Conservation (phyloP, 345 rosid genomes). For the Melaleuca quinquenervia region DNA sequence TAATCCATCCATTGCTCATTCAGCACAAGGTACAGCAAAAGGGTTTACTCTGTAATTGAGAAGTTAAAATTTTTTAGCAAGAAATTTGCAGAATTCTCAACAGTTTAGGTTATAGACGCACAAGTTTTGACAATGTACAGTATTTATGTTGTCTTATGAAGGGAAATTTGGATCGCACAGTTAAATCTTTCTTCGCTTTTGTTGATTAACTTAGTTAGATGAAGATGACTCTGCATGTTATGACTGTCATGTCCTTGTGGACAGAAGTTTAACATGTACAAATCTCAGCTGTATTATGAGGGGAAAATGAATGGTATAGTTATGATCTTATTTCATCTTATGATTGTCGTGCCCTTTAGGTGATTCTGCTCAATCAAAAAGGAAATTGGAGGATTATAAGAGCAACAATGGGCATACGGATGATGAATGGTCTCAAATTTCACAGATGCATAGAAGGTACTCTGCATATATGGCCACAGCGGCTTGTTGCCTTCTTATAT, state of each 20-base stretch:
- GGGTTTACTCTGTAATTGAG: not conserved
- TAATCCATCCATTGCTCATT: constrained; percentile 55
- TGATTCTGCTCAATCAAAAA: constrained; percentile 11
- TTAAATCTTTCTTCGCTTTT: not conserved
- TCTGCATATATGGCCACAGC: not conserved
- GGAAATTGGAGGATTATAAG: constrained; percentile 15
- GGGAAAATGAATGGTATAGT: not conserved
- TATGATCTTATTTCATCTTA: not conserved
- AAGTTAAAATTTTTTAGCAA: not conserved
- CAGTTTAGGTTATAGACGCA: not conserved
- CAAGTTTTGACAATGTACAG: not conserved
- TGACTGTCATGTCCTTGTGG: not conserved
- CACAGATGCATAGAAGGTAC: constrained; percentile 62
- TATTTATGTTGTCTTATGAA: not conserved
- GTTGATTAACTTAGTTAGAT: not conserved
- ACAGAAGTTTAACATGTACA: not conserved
- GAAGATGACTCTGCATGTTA: not conserved
- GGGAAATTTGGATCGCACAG: not conserved
- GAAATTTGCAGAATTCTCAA: not conserved
- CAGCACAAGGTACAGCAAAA: constrained; percentile 38
- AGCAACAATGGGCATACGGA: constrained; percentile 30
- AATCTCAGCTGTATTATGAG: not conserved
- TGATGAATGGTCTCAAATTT: constrained; percentile 57
- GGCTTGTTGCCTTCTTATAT: not conserved
- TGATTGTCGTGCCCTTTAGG: constrained; percentile 6